Evolutionary conservation across 202 grass and related monocot genomes (phyloP).

Genomic region (Tripidium arundinaceum): DNA sequence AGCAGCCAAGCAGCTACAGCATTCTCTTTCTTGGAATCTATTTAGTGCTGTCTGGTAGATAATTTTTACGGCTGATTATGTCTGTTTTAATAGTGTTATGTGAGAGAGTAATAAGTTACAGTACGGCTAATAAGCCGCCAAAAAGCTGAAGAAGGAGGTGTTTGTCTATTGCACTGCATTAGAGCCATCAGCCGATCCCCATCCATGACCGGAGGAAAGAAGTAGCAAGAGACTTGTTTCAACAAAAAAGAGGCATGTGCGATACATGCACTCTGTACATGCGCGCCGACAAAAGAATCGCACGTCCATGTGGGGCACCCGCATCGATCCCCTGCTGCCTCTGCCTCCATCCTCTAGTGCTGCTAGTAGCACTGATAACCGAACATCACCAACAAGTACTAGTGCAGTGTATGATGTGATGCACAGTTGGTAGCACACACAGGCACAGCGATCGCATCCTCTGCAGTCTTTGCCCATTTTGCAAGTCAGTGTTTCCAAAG

Average conservation of each 20-base stretch:
- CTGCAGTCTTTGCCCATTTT: slow-evolving; percentile 27
- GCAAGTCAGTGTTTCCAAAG: slow-evolving; percentile 21
- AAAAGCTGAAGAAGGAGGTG: no score
- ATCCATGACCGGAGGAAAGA: background rate
- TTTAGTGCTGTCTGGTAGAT: no score
- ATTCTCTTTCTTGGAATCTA: background rate
- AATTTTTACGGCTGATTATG: no score
- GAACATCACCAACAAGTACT: background rate
- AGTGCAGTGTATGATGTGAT: background rate
- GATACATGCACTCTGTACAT: background rate
- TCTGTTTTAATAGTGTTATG: no score
- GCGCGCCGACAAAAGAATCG: slow-evolving; percentile 16
- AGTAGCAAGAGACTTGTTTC: background rate
- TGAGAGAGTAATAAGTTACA: no score
- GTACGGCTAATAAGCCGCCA: no score
- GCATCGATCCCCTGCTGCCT: background rate
- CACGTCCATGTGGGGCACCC: background rate
- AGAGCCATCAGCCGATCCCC: background rate
- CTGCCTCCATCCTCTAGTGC: background rate
- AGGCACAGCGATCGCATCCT: background rate
- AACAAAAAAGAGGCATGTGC: background rate
- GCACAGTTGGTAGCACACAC: background rate
- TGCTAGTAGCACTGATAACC: background rate
- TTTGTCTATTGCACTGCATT: background rate
- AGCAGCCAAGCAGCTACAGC: background rate